Evolutionary conservation across 1,284 basidiomycete species (phyloP), one percentile per base, ranked within the genome.

Genomic region (Boletus smithii): DNA sequence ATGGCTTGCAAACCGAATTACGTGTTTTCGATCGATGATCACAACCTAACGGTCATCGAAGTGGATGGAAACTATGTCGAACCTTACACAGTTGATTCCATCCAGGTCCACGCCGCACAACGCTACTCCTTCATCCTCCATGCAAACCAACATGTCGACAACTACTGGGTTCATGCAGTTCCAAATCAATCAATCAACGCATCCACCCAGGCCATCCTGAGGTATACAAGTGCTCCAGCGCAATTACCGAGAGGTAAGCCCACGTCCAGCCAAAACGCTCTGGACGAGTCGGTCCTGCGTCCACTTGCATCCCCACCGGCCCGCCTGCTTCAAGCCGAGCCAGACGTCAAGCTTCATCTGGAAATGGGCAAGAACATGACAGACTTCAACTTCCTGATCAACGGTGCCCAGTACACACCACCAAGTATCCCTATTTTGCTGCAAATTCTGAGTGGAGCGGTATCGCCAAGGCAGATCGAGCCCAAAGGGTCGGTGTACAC

Each of bases 371-470:
- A 58, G 34, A 60, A 60, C 34, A 50, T 49, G 37, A 38, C 53
- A 33, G 42, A 43, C 43, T 42, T 16, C 34, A 51, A 50, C 38
- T 51, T 54, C 14, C n/a, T 53, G 1, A 54, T 73, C 37, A 72
- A 69, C 35, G 62, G 61, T 5, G 56, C 47, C 4, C 41, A 59
- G 2, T 74, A 65, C 44, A 51, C 46, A 13, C 58, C 73, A 9
- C 75, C 73, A 0, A 65, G 52, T 4, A 62, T 66, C 1, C 74
- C 73, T 1, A 69, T 75, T 0, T 62, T 76, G 18, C 61, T 79
- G 9, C 76, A 79, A 46, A 69, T 78, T 33, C 50, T 77, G 30
- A 73, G 70, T 48, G 74, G 75, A 5, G 60, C 66, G 0, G 50
- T 59, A 33, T 55, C 61, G 5, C 66, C 72, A 24, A 59, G 62